A percentile compares a stretch with the other conserved stretches of the same genome.
Evolutionary conservation across 2,329 filamentous ascomycete genomes (phyloP).

Genomic region (Alternaria postmessia): DNA sequence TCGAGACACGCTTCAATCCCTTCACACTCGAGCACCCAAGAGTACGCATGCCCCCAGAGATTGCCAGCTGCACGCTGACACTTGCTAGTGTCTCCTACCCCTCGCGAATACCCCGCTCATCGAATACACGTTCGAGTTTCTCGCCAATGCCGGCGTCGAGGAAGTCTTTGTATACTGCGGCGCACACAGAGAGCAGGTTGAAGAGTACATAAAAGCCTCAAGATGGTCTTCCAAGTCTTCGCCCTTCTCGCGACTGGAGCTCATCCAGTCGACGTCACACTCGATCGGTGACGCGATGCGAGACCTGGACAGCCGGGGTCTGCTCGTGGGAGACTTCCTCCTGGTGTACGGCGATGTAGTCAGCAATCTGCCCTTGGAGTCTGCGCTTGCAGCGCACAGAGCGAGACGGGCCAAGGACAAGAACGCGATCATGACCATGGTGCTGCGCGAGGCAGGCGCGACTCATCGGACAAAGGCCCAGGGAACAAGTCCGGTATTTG

Average conservation of each 20-base stretch:
- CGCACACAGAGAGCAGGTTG: slow-evolving; percentile 84
- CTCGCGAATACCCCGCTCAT: slow-evolving; percentile 94
- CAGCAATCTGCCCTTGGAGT: slow-evolving; percentile 85
- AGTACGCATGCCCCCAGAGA: slow-evolving; percentile 60
- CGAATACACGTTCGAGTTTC: slow-evolving; percentile 96
- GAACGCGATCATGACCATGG: slow-evolving; percentile 97
- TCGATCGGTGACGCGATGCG: slow-evolving; percentile 95
- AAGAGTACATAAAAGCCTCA: slow-evolving; percentile 82
- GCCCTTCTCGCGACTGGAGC: slow-evolving; percentile 81
- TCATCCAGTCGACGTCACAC: slow-evolving; percentile 85
- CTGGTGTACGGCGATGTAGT: slow-evolving; percentile 92
- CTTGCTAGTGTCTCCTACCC: slow-evolving; percentile 81
- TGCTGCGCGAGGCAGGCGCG: slow-evolving; percentile 79
- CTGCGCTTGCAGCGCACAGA: slow-evolving; percentile 78
- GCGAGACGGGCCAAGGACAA: slow-evolving; percentile 83
- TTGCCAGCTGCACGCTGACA: slow-evolving; percentile 29
- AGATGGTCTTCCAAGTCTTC: slow-evolving; percentile 77
- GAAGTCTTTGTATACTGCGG: slow-evolving; percentile 93
- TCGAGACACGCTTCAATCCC: slow-evolving; percentile 88
- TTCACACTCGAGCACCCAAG: slow-evolving; percentile 89
- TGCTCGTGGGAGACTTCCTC: slow-evolving; percentile 90
- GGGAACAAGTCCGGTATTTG: slow-evolving; percentile 80
- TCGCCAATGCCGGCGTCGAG: slow-evolving; percentile 93
- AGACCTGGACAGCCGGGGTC: slow-evolving; percentile 83
- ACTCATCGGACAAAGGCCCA: slow-evolving; percentile 80